A percentile compares a stretch with the other conserved stretches of the same genome.
phyloP scores from a whole-genome alignment of 1,139 yeast genomes.

The Candida tropicalis region DNA sequence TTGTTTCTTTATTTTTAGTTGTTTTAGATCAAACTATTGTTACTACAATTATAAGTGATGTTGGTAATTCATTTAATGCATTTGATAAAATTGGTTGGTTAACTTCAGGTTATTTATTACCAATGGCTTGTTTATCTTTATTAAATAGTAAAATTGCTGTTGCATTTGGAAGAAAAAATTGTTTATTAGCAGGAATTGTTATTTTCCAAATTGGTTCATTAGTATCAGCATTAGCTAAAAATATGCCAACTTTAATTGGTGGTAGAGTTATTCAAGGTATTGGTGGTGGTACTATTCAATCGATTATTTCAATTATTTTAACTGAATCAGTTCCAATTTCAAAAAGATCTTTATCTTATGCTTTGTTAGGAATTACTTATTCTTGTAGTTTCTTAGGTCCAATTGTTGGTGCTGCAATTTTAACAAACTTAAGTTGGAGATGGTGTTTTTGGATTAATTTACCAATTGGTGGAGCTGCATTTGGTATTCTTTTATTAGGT shows the following conservation, averaged over 20 bases:
- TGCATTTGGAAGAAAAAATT: constrained; percentile 59
- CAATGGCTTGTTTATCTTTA: constrained; percentile 59
- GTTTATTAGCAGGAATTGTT: constrained; percentile 50
- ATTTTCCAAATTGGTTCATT: constrained; percentile 66
- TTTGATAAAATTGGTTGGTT: constrained; percentile 52
- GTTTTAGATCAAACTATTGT: constrained; percentile 72
- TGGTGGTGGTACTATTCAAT: constrained; percentile 75
- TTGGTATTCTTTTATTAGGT: constrained; percentile 41
- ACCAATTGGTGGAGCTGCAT: constrained; percentile 65
- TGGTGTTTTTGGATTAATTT: constrained; percentile 78
- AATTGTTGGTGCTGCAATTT: constrained; percentile 62
- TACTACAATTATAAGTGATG: constrained; percentile 54
- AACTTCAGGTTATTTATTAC: constrained; percentile 55
- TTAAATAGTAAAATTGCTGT: constrained; percentile 63
- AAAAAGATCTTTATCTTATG: constrained; percentile 53
- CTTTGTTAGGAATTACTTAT: constrained; percentile 53
- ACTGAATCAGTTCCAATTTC: constrained; percentile 63
- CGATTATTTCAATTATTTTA: constrained; percentile 58
- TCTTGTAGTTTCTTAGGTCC: constrained; percentile 61
- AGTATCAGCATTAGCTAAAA: constrained; percentile 56
- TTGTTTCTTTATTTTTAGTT: constrained; percentile 54
- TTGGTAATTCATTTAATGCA: constrained; percentile 53
- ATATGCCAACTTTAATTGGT: constrained; percentile 64
- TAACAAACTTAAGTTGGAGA: constrained; percentile 68
- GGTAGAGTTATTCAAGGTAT: constrained; percentile 72